Evolutionary conservation across 805 yeast species (phyloP).

Genomic region (Wickerhamomyces mucosus): DNA sequence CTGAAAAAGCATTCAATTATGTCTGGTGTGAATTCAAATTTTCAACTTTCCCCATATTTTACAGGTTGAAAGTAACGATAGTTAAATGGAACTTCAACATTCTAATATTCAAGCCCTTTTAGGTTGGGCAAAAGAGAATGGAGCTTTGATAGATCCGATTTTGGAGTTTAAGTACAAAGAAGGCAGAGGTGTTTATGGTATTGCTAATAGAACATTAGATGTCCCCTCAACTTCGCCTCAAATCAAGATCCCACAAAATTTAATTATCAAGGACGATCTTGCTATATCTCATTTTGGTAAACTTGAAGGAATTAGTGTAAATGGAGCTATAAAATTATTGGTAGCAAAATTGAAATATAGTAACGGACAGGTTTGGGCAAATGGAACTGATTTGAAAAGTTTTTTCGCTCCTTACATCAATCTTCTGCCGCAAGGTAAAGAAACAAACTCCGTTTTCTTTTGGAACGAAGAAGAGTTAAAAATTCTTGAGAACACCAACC

Average conservation of each 20-base stretch:
- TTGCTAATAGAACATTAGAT: slow-evolving; percentile 16
- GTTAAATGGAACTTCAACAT: too few species aligned
- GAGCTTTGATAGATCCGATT: slow-evolving; percentile 23
- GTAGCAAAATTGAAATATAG: slow-evolving; percentile 33
- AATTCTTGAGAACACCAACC: slow-evolving; percentile 56
- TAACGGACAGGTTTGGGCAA: slow-evolving; percentile 9
- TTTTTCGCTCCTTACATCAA: slow-evolving; percentile 37
- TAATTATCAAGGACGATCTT: slow-evolving; percentile 21
- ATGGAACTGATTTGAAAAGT: slow-evolving; percentile 15
- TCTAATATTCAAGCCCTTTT: slow-evolving; percentile 1
- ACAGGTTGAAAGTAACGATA: background rate
- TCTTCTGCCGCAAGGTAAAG: slow-evolving; percentile 34
- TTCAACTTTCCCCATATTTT: too few species aligned
- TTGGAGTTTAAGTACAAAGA: slow-evolving; percentile 25
- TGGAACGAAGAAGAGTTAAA: slow-evolving; percentile 49
- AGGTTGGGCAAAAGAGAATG: slow-evolving; percentile 32
- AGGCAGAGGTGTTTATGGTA: slow-evolving; percentile 28
- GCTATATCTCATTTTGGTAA: slow-evolving; percentile 18
- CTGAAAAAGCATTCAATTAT: too few species aligned
- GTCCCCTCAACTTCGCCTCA: slow-evolving; percentile 13
- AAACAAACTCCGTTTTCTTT: slow-evolving; percentile 45
- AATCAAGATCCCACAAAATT: slow-evolving; percentile 20
- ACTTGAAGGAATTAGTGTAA: slow-evolving; percentile 13
- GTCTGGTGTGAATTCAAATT: too few species aligned
- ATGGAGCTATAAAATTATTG: slow-evolving; percentile 28